Base-by-base conservation (phyloP, 2,329 filamentous ascomycete genomes). In the Grosmannia penicillata region DNA sequence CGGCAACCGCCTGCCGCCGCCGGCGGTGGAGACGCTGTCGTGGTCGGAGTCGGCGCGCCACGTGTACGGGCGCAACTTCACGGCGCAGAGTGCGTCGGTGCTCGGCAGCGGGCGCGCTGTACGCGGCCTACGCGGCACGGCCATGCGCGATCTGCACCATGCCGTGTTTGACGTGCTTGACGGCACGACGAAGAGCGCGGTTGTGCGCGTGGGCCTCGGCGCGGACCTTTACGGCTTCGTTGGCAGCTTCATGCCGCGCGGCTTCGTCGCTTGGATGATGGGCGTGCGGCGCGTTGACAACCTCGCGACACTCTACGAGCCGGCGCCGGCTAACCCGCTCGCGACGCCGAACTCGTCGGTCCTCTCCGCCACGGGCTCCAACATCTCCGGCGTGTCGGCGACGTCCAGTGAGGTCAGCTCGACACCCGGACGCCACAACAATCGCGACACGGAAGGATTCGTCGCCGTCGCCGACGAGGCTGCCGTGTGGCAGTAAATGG, bases 181-280 rank as follows among this genome's bases (percentile, higher is more conserved):
- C 46, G 70, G 74, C 31, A 71, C 66, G 15, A 65, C 71, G 47
- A 71, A 68, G 21, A 65, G 63, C 33, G 64, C 72, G 26, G 72
- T 82, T 2, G 72, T 89, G 46, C 78, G 83, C 41, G 80, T 95
- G 14, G 91, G 91, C 1, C 74, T 86, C 37, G 91, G 91, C 7
- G 84, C 85, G 36, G 68, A 80, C 40, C 67, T 86, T 1, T 96
- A 96, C 57, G 82, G 83, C 28, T 68, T 95, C 23, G 80, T 96
- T 8, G 91, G 87, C 6, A 71, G 73, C 28, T 89, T 80, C 72
- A 69, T 82, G 19, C 89, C 91, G 1, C 68, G 73, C 17, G 70
- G 76, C 3, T 55, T 95, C 14, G 80, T 96, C n/a, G 78, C 77
- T 2, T 91, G 84, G 82, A 93, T 96, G 82, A 80, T 96, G 73